Base-by-base conservation (phyloP, 2,329 filamentous ascomycete species). In the Salinomyces thailandicus region DNA sequence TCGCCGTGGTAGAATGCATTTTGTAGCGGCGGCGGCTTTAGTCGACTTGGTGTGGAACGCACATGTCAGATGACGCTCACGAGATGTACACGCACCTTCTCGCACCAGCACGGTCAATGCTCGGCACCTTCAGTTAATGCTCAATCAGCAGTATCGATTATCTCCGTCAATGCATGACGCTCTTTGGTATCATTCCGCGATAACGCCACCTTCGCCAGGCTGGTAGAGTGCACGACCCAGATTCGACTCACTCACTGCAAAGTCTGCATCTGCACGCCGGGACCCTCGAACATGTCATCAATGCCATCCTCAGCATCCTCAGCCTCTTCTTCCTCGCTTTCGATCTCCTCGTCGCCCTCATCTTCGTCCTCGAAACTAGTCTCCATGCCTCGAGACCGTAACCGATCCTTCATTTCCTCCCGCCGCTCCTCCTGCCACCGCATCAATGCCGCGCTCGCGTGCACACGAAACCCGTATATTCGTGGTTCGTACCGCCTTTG, bases 381-480 rank as follows among this genome's bases (percentile, higher is more conserved):
- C 42, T 93, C 83, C 11, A 95, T 71, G 19, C 67, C 67, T 20
- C 65, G 62, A 43, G 79, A 77, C 49, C 80, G 71, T 45, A 98
- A 68, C 28, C 87, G 72, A 36, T 77, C 72, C 51, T 85, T 79
- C 81, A 94, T 85, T 31, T 86, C 78, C 37, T 89, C 81, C 42
- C 86, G 73, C 57, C 83, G 76, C 30, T 70, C 71, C 55, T 84
- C 79, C 64, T 98, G 91, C 91, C 91, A 98, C 52, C 91, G 76
- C 48, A 86, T 78, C 49, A 98, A 68, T 3, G 89, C 80, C 1
- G 91, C 89, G 12, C 81, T 75, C 4, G 86, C 84, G 63, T 98
- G 91, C 5, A 98, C 86, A 55, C 85, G 85, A 71, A 98, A 98
- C 20, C 91, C 91, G 60, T 91, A 98, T 42, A 93, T 81, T 40